phyloP scores from a whole-genome alignment of 345 rosid species.

The Geranium rotundifolium region DNA sequence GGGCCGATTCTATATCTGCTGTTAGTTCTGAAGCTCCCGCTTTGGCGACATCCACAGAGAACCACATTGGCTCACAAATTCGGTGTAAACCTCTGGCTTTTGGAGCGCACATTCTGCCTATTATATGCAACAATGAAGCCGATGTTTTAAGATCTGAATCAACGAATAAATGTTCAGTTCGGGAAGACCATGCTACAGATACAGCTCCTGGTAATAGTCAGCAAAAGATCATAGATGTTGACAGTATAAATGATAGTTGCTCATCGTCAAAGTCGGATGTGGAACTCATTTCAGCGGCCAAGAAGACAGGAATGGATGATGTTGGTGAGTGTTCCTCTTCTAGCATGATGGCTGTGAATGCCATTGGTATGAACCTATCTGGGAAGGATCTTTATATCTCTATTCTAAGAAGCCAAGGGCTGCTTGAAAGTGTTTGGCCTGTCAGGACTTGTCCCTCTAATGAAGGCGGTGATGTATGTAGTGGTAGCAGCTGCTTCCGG shows the following conservation, averaged over 20 bases:
- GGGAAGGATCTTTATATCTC: constrained; percentile 35
- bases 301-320: constrained; percentile 38
- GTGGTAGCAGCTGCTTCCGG: constrained; percentile 22
- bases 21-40: constrained; percentile 26
- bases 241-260: constrained; percentile 52
- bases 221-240: constrained; percentile 32
- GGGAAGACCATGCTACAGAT: constrained; percentile 19
- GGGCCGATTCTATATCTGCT: constrained; percentile 26
- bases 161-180: constrained; percentile 14
- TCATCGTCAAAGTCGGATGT: constrained; percentile 52
- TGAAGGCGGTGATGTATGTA: constrained; percentile 13
- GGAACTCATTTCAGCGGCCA: constrained; percentile 32
- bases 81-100: constrained; percentile 12
- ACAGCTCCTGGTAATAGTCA: constrained; percentile 19
- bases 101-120: constrained; percentile 13
- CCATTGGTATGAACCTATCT: constrained; percentile 19
- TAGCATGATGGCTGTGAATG: constrained; percentile 19
- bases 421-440: constrained; percentile 19
- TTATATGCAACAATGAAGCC: constrained; percentile 12
- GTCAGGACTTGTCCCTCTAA: constrained; percentile 12
- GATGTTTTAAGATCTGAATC: constrained; percentile 15
- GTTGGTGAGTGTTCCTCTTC: constrained; percentile 57
- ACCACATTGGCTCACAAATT: constrained; percentile 14
- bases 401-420: constrained; percentile 23
- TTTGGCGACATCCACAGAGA: constrained; percentile 25